phyloP scores from a whole-genome alignment of 1,284 basidiomycete species.

The Ceratobasidium papillatum region DNA sequence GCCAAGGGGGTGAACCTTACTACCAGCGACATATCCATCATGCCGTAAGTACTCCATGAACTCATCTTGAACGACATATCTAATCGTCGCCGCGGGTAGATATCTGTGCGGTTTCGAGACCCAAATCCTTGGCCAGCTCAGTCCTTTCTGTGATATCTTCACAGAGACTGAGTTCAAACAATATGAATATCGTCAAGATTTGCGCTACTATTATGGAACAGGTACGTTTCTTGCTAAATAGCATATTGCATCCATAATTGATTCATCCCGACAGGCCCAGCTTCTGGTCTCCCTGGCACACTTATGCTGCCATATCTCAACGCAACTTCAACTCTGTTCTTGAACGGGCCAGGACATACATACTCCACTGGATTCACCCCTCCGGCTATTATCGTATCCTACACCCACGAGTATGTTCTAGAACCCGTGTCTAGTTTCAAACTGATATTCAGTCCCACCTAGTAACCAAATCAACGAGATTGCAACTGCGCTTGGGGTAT shows the following conservation, averaged over 20 bases:
- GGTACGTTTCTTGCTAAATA: not conserved
- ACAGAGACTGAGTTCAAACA: constrained; percentile 28
- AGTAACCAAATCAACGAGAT: constrained; percentile 35
- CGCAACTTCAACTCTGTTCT: constrained; percentile 13
- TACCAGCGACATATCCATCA: constrained; percentile 29
- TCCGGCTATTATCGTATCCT: constrained; percentile 17
- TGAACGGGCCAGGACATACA: constrained; percentile 21
- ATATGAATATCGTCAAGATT: constrained; percentile 33
- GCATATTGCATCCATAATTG: not conserved
- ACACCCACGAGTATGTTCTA: constrained; percentile 14
- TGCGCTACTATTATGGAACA: constrained; percentile 30
- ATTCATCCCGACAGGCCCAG: not conserved
- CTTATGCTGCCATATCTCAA: constrained; percentile 27
- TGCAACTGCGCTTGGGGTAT: constrained; percentile 20
- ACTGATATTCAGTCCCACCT: not conserved
- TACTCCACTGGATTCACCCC: constrained; percentile 27
- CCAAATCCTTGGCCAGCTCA: constrained; percentile 18
- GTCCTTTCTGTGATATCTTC: constrained; percentile 33
- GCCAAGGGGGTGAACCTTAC: constrained; percentile 30
- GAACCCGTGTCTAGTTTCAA: not conserved
- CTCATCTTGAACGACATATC: not conserved
- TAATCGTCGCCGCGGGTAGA: not conserved
- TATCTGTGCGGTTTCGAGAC: constrained; percentile 32
- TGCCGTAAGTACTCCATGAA: not conserved
- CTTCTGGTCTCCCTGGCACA: constrained; percentile 13